A percentile compares a stretch with the other conserved stretches of the same genome.
These are phyloP conservation scores for Ophiostoma sp. DNA, from an alignment of 2,329 filamentous ascomycete genomes.

Conservation along the genomic window DNA sequence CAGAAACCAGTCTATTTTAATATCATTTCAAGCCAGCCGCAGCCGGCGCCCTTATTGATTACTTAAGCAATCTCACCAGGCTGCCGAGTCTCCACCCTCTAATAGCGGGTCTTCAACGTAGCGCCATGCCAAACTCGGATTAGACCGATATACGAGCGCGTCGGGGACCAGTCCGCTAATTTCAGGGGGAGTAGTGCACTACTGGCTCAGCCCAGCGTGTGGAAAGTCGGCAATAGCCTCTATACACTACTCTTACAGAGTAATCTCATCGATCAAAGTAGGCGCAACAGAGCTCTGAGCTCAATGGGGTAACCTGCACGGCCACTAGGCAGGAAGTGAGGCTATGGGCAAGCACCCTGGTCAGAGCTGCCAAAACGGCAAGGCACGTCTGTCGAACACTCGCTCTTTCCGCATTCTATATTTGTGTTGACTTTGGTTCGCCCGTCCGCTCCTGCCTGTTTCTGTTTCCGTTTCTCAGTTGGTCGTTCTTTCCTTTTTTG, in stretches of 20 bases:
- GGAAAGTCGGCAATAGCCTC: background rate
- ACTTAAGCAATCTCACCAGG: constrained; percentile 10
- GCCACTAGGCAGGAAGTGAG: constrained; percentile 4
- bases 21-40: background rate
- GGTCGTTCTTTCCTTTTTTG: background rate
- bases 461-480: background rate
- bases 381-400: background rate
- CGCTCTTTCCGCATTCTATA: background rate
- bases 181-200: constrained; percentile 6
- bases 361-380: background rate
- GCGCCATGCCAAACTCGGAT: background rate
- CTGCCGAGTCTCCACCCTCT: background rate
- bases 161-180: background rate
- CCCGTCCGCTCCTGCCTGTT: background rate
- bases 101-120: background rate
- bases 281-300: background rate
- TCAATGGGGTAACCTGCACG: background rate
- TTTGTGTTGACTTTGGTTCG: background rate
- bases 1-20: background rate
- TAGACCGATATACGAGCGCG: background rate
- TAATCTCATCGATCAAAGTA: background rate
- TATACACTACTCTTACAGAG: no score
- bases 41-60: background rate
- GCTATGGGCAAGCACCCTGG: constrained; percentile 6
- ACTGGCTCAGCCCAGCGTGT: background rate